These are phyloP conservation scores for Boletus subcaerulescens DNA, from an alignment of 768 basidiomycete species.

Conservation along the genomic window DNA sequence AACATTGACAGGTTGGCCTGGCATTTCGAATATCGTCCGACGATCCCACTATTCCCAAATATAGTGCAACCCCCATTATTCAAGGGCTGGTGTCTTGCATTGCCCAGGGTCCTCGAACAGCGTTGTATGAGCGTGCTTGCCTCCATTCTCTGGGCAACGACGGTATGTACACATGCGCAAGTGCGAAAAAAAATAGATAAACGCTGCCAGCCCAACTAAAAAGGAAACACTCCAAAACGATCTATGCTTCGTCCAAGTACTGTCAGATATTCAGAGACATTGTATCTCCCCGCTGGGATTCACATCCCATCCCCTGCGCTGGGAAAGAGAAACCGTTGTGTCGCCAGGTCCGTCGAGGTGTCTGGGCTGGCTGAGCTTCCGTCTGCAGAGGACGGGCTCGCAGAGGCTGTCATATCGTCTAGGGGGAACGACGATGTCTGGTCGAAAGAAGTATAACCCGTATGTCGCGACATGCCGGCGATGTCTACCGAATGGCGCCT, in stretches of 20 bases:
- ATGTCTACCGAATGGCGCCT: constrained; percentile 33
- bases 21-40: constrained; percentile 14
- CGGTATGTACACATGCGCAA: background rate
- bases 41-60: constrained; percentile 13
- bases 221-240: background rate
- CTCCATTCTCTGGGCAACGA: background rate
- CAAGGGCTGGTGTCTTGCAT: no score
- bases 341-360: constrained; percentile 12
- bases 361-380: constrained; percentile 20
- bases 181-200: background rate
- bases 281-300: background rate
- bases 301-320: constrained; percentile 10
- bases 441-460: constrained; percentile 17
- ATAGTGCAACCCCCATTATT: background rate
- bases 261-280: background rate
- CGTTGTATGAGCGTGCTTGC: no score
- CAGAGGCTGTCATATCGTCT: constrained; percentile 20
- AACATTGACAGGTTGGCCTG: constrained; percentile 6
- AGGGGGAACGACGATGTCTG: constrained; percentile 8
- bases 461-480: constrained; percentile 12
- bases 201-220: background rate
- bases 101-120: no score
- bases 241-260: constrained; percentile 1
- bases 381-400: constrained; percentile 22
- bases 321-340: constrained; percentile 20